Conservation (phyloP, 257 asterid species). For the Fraxinus americana region DNA sequence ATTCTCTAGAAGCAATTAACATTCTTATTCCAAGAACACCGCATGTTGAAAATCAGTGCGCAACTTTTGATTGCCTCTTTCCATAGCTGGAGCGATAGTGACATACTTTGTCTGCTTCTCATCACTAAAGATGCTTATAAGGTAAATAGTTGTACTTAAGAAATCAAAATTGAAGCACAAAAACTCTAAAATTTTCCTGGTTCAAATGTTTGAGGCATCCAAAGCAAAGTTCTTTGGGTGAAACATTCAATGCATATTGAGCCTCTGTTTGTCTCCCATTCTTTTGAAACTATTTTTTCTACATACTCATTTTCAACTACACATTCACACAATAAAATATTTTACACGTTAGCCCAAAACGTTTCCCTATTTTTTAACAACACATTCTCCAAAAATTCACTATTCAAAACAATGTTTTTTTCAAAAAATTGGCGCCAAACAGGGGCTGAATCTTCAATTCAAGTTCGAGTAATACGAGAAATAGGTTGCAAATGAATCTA, state of each 20-base stretch:
- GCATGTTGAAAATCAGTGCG: neutral
- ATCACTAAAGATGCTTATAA: neutral
- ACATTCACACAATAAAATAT: too few relatives aligned
- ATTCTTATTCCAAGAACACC: neutral
- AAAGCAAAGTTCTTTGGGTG: conserved; percentile 6
- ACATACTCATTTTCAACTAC: too few relatives aligned
- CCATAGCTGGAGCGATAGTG: conserved; percentile 1
- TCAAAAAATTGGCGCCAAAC: too few relatives aligned
- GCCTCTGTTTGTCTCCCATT: too few relatives aligned
- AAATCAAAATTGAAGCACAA: neutral
- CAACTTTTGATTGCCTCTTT: neutral
- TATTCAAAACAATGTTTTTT: too few relatives aligned
- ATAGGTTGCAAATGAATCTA: conserved; percentile 13
- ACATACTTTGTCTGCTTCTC: neutral
- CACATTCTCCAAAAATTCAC: too few relatives aligned
- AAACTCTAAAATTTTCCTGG: neutral
- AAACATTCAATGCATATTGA: conserved; percentile 7
- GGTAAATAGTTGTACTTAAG: neutral
- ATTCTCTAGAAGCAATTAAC: neutral
- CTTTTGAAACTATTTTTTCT: too few relatives aligned
- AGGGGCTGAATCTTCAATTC: neutral
- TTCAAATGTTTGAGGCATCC: neutral
- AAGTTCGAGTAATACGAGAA: conserved; percentile 9
- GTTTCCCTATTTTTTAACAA: too few relatives aligned
- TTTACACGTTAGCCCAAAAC: too few relatives aligned